Percentiles rank a stretch among this genome's conserved stretches.
These are phyloP conservation scores for Saccharomycopsis sp. DNA, from an alignment of 805 yeast species.

Conservation along the genomic window DNA sequence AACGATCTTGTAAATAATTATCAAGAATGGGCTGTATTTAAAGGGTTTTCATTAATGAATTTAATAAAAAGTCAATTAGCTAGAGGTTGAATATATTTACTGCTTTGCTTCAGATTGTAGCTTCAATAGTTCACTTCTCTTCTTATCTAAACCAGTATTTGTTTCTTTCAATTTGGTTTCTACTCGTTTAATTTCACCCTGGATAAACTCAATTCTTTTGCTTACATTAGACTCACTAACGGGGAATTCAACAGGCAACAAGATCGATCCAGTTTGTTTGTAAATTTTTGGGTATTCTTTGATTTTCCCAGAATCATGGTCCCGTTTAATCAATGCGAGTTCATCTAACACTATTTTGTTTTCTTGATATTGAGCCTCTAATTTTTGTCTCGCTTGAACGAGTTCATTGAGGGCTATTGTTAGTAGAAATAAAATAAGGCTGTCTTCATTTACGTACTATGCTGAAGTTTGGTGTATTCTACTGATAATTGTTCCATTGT, in stretches of 20 bases:
- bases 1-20: slow-evolving; percentile 57
- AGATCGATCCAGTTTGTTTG: slow-evolving; percentile 87
- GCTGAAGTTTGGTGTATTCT: slow-evolving; percentile 15
- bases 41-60: slow-evolving; percentile 44
- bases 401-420: slow-evolving; percentile 33
- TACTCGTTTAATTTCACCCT: slow-evolving; percentile 67
- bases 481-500: slow-evolving; percentile 16
- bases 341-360: slow-evolving; percentile 84
- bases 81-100: slow-evolving; percentile 40
- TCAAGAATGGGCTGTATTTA: slow-evolving; percentile 75
- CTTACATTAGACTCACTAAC: slow-evolving; percentile 83
- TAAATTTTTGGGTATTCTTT: slow-evolving; percentile 66
- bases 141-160: slow-evolving; percentile 48
- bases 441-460: slow-evolving; percentile 7
- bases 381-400: slow-evolving; percentile 68
- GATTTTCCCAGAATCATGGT: slow-evolving; percentile 15
- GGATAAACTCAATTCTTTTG: slow-evolving; percentile 85
- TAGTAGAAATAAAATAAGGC: slow-evolving; percentile 13
- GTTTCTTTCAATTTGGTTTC: slow-evolving; percentile 59
- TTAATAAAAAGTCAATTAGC: slow-evolving; percentile 63
- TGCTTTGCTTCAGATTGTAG: slow-evolving; percentile 22
- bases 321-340: slow-evolving; percentile 36
- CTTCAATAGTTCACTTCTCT: slow-evolving; percentile 49
- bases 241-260: slow-evolving; percentile 76
- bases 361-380: slow-evolving; percentile 93